Percentiles rank a stretch among this genome's conserved stretches.
These are phyloP conservation scores for Fusarium goolgardi DNA, from an alignment of 2,329 filamentous ascomycete genomes.

Conservation along the genomic window DNA sequence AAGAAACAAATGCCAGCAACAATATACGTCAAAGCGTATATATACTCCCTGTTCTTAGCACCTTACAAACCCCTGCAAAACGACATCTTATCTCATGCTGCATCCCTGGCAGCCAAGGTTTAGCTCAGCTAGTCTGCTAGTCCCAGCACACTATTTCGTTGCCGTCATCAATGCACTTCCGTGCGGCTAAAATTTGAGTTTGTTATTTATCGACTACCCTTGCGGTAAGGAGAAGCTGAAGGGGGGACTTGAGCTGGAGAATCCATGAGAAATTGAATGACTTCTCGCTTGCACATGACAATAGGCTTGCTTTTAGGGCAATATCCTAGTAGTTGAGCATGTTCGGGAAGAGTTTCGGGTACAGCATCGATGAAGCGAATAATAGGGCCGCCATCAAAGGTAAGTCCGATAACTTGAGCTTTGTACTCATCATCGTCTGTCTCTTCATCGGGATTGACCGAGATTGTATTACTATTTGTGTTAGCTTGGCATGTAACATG, in stretches of 20 bases:
- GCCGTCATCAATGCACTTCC: neutral
- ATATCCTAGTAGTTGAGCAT: slow-evolving; percentile 54
- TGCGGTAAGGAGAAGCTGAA: slow-evolving; percentile 27
- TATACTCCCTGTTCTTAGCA: slow-evolving; percentile 12
- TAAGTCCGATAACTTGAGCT: slow-evolving; percentile 58
- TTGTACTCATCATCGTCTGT: slow-evolving; percentile 48
- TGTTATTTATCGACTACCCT: slow-evolving; percentile 5
- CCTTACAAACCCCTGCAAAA: slow-evolving; percentile 2
- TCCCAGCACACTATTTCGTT: neutral
- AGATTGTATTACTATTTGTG: slow-evolving; percentile 53
- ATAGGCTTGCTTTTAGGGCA: slow-evolving; percentile 52
- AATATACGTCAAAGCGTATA: slow-evolving; percentile 14
- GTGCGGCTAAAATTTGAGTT: neutral
- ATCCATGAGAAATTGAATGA: slow-evolving; percentile 49
- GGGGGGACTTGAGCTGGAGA: slow-evolving; percentile 21
- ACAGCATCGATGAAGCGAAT: slow-evolving; percentile 56
- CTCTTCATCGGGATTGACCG: slow-evolving; percentile 50
- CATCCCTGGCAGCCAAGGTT: neutral
- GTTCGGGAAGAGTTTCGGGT: slow-evolving; percentile 48
- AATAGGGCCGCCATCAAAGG: slow-evolving; percentile 59
- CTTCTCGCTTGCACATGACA: slow-evolving; percentile 54
- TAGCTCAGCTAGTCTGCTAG: neutral
- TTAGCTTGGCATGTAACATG: slow-evolving; percentile 19
- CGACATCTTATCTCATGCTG: slow-evolving; percentile 11
- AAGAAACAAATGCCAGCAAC: neutral